Conservation (phyloP, 2,329 filamentous ascomycete genomes). For the Colletotrichum tabaci region DNA sequence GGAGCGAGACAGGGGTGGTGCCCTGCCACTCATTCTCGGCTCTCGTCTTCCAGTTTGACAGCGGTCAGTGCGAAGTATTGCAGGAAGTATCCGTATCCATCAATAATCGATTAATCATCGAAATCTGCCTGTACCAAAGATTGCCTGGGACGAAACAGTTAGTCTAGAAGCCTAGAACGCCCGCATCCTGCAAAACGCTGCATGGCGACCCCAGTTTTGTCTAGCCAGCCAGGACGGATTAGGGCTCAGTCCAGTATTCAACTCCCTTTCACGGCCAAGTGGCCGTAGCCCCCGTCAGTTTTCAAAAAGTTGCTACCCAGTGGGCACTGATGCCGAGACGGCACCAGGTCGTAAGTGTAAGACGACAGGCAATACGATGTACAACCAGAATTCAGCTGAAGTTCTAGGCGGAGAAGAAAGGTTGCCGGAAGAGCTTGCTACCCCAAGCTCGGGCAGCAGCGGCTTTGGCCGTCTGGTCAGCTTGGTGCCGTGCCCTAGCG, state of each 20-base stretch:
- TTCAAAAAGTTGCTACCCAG: slow-evolving; percentile 23
- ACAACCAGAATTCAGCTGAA: slow-evolving; percentile 20
- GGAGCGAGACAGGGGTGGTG: neutral
- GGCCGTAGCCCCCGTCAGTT: slow-evolving; percentile 28
- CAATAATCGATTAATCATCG: neutral
- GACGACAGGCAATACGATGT: slow-evolving; percentile 11
- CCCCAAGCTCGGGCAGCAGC: slow-evolving; percentile 20
- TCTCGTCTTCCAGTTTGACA: neutral
- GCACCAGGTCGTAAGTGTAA: slow-evolving; percentile 32
- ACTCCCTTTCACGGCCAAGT: slow-evolving; percentile 14
- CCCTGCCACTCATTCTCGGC: neutral
- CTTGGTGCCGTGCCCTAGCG: neutral
- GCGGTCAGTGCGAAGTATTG: neutral
- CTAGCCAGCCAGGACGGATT: neutral
- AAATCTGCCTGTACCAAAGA: slow-evolving; percentile 1
- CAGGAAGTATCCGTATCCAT: neutral
- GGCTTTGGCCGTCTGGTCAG: slow-evolving; percentile 22
- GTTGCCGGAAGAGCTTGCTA: neutral
- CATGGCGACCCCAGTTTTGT: slow-evolving; percentile 11
- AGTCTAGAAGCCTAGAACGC: slow-evolving; percentile 19
- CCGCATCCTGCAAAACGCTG: slow-evolving; percentile 19
- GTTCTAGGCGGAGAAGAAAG: slow-evolving; percentile 1
- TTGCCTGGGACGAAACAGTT: neutral
- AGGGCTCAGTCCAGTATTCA: neutral
- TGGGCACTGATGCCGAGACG: slow-evolving; percentile 4